phyloP scores from a whole-genome alignment of 1,284 basidiomycete genomes.

The Apiotrichum montevideense region DNA sequence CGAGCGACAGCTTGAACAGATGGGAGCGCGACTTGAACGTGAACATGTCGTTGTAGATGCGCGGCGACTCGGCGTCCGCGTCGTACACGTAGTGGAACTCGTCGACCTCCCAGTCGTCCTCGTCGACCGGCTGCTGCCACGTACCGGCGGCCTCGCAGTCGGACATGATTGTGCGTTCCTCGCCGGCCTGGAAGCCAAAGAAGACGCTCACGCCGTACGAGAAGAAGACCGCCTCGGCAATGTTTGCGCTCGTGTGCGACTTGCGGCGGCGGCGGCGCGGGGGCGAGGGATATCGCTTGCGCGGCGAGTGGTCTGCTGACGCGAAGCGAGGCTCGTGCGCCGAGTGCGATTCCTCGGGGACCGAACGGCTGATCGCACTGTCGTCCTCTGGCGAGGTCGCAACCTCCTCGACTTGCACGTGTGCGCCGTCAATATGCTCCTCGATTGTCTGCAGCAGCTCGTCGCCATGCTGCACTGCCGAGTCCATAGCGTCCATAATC shows the following conservation, averaged over 20 bases:
- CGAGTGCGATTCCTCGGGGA: background rate
- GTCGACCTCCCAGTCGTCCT: conserved; percentile 80
- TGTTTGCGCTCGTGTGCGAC: conserved; percentile 17
- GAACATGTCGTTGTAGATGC: conserved; percentile 62
- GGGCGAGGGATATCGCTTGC: conserved; percentile 6
- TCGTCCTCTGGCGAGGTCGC: background rate
- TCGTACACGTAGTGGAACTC: conserved; percentile 89
- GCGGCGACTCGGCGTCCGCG: conserved; percentile 70
- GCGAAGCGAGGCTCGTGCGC: background rate
- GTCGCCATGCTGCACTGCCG: background rate
- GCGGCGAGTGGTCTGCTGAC: background rate
- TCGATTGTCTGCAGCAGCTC: background rate
- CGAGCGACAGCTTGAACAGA: conserved; percentile 65
- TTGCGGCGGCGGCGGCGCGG: conserved; percentile 11
- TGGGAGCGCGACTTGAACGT: conserved; percentile 82
- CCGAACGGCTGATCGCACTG: no score
- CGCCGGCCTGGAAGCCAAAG: conserved; percentile 68
- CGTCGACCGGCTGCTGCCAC: conserved; percentile 53
- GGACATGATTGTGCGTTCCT: conserved; percentile 73
- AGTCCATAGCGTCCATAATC: conserved; percentile 3
- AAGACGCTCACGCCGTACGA: conserved; percentile 74
- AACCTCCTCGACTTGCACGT: background rate
- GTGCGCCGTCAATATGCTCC: background rate
- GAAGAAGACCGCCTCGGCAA: conserved; percentile 84
- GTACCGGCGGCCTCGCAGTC: conserved; percentile 68